These are phyloP conservation scores for Botrytis byssoidea DNA, from an alignment of 2,329 filamentous ascomycete species.

Conservation along the genomic window DNA sequence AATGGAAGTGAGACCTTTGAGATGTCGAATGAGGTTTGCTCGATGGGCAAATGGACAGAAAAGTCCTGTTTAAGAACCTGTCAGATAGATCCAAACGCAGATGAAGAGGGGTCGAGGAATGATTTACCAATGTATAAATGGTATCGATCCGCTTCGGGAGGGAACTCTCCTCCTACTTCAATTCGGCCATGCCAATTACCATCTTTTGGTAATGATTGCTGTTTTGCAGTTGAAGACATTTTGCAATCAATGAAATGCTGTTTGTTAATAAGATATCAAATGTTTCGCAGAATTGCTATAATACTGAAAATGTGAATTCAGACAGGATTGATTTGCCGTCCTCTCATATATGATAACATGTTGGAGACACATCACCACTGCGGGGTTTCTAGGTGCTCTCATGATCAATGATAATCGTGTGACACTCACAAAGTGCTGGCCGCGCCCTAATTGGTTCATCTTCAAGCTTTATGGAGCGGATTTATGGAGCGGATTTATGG, in stretches of 20 bases:
- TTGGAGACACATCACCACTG: neutral
- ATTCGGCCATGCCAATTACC: slow-evolving; percentile 10
- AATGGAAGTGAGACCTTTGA: slow-evolving; percentile 87
- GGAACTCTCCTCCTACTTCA: slow-evolving; percentile 25
- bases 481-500: neutral
- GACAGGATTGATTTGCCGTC: neutral
- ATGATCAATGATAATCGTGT: too few relatives aligned
- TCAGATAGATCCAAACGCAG: neutral
- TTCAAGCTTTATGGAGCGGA: neutral
- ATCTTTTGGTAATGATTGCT: slow-evolving; percentile 4
- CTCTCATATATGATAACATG: neutral
- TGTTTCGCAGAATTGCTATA: neutral
- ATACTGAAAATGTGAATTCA: neutral
- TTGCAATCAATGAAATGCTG: neutral
- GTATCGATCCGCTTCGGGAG: slow-evolving; percentile 75
- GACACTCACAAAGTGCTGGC: neutral
- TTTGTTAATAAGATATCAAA: neutral
- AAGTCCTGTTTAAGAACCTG: slow-evolving; percentile 13
- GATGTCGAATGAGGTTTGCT: slow-evolving; percentile 77
- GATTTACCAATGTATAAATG: neutral
- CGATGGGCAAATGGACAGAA: slow-evolving; percentile 55
- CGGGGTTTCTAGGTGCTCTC: too few relatives aligned
- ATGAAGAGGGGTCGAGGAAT: neutral
- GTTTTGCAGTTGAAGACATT: neutral
- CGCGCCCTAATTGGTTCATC: neutral